A percentile compares a stretch with the other conserved stretches of the same genome.
These are phyloP conservation scores for Pinus taeda DNA, from an alignment of 75 land plant genomes.

Conservation along the genomic window DNA sequence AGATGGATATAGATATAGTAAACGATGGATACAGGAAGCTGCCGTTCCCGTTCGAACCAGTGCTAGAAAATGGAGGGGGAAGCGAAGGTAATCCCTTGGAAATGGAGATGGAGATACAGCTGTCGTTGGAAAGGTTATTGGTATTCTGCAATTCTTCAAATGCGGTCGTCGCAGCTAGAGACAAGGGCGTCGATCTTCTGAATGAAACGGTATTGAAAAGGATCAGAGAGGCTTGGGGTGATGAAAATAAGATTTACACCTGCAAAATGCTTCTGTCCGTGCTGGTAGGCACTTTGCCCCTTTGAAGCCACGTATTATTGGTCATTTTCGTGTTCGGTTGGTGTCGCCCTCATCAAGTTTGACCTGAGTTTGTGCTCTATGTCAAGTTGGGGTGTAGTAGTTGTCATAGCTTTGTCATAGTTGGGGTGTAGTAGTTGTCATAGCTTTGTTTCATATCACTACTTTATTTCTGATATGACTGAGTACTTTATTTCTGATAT, in stretches of 20 bases:
- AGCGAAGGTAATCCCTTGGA: conserved; percentile 11
- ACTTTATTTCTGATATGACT: no score
- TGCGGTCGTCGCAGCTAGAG: conserved; percentile 9
- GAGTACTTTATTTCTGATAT: no score
- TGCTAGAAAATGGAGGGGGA: background rate
- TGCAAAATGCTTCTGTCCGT: background rate
- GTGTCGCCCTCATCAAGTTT: no score
- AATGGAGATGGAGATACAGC: background rate
- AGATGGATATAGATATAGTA: no score
- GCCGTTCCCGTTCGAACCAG: conserved; percentile 1
- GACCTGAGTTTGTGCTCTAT: no score
- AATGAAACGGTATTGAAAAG: conserved; percentile 7
- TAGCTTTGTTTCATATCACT: no score
- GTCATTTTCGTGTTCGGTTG: no score
- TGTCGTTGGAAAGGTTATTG: conserved; percentile 12
- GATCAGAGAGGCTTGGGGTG: conserved; percentile 25
- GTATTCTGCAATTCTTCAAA: conserved; percentile 16
- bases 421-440: no score
- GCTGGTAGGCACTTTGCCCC: background rate
- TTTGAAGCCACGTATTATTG: no score
- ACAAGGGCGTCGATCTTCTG: conserved; percentile 23
- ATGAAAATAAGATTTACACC: background rate
- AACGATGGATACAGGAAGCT: no score
- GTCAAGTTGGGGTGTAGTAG: no score
- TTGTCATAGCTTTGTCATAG: no score